Conservation (phyloP, 768 basidiomycete genomes). For the Crepidotus variabilis region DNA sequence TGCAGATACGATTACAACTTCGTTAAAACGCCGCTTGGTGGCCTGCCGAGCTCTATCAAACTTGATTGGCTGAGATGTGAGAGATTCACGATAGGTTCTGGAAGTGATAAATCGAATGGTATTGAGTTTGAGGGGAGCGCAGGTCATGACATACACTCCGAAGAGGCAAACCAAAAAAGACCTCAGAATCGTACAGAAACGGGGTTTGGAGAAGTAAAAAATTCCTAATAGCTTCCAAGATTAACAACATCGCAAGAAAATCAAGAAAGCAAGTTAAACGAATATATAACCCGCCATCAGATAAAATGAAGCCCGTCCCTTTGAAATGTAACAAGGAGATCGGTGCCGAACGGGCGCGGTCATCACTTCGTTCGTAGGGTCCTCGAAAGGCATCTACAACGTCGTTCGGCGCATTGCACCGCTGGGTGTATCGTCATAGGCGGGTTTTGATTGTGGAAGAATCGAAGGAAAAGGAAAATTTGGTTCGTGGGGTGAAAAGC, state of each 20-base stretch:
- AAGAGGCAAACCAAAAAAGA: too few species aligned
- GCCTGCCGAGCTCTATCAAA: not conserved
- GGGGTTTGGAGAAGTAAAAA: too few species aligned
- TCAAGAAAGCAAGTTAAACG: not conserved
- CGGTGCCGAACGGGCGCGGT: constrained; percentile 15
- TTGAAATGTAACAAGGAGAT: constrained; percentile 12
- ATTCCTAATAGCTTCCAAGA: too few species aligned
- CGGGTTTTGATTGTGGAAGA: constrained; percentile 16
- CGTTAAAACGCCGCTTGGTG: too few species aligned
- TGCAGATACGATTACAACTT: too few species aligned
- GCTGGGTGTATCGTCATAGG: constrained; percentile 10
- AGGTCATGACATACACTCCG: too few species aligned
- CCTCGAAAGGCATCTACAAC: constrained; percentile 2
- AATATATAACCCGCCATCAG: constrained; percentile 8
- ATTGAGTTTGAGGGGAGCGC: not conserved
- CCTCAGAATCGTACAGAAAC: too few species aligned
- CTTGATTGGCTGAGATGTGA: not conserved
- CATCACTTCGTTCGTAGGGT: constrained; percentile 6
- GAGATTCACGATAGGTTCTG: not conserved
- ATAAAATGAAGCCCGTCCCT: constrained; percentile 12
- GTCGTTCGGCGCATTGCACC: constrained; percentile 13
- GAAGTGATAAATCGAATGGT: not conserved
- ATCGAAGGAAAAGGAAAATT: constrained; percentile 6
- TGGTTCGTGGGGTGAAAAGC: not conserved
- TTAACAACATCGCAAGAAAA: too few species aligned